Percentiles rank a stretch among this genome's conserved stretches.
Conservation (phyloP, 2,329 filamentous ascomycete genomes). For the Nothopassalora personata region DNA sequence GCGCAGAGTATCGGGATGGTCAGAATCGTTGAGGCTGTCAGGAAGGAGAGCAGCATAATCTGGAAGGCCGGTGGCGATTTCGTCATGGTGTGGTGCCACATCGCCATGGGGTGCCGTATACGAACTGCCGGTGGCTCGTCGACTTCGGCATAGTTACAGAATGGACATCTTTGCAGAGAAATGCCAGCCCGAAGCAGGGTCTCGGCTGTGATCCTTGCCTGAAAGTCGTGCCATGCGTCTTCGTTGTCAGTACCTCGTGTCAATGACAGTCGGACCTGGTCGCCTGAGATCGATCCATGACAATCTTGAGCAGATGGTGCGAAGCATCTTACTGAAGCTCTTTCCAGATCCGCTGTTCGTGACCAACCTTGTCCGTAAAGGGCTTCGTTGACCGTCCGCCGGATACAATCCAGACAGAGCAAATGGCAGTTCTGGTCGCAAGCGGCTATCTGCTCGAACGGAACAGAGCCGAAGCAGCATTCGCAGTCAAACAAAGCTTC, state of each 20-base stretch:
- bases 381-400: slow-evolving; percentile 75
- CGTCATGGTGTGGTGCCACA: slow-evolving; percentile 23
- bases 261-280: slow-evolving; percentile 69
- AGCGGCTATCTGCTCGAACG: slow-evolving; percentile 70
- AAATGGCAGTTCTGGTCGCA: slow-evolving; percentile 66
- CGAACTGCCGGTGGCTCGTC: slow-evolving; percentile 47
- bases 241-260: slow-evolving; percentile 61
- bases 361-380: slow-evolving; percentile 91
- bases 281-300: slow-evolving; percentile 62
- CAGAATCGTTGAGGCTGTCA: slow-evolving; percentile 21
- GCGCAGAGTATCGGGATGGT: slow-evolving; percentile 51
- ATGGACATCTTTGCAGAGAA: slow-evolving; percentile 77
- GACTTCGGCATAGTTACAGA: slow-evolving; percentile 85
- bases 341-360: slow-evolving; percentile 66
- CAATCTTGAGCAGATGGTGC: slow-evolving; percentile 66
- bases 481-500: slow-evolving; percentile 61
- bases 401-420: slow-evolving; percentile 77
- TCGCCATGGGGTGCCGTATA: slow-evolving; percentile 17
- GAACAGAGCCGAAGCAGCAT: slow-evolving; percentile 67
- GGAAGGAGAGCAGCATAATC: slow-evolving; percentile 42
- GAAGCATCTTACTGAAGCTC: slow-evolving; percentile 75
- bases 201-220: slow-evolving; percentile 73
- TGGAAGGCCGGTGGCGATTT: slow-evolving; percentile 37
- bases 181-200: slow-evolving; percentile 66
- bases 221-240: slow-evolving; percentile 68